These are phyloP conservation scores for Aeschynomene evenia DNA, from an alignment of 306 rosid genomes.

Conservation along the genomic window DNA sequence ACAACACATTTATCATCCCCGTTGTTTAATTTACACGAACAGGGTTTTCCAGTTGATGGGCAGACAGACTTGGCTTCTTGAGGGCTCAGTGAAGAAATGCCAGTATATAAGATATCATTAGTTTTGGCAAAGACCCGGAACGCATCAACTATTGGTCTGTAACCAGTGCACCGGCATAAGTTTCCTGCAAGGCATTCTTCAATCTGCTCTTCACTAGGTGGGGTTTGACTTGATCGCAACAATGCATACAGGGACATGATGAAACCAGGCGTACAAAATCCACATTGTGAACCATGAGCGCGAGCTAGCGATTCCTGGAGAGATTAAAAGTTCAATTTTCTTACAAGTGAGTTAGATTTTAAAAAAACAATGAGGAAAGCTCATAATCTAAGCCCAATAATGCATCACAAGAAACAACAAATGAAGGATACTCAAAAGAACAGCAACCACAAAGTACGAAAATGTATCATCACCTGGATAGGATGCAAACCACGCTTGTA, in stretches of 20 bases:
- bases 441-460: conserved; percentile 10
- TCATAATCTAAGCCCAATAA: conserved; percentile 5
- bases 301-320: conserved; percentile 83
- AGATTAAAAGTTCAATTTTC: conserved; percentile 14
- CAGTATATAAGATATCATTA: conserved; percentile 52
- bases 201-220: conserved; percentile 78
- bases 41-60: conserved; percentile 92
- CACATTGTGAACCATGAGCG: conserved; percentile 94
- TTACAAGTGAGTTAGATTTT: background rate
- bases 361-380: background rate
- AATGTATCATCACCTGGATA: conserved; percentile 62
- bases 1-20: conserved; percentile 40
- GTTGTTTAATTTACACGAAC: conserved; percentile 64
- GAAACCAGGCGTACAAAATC: conserved; percentile 96
- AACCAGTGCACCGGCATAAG: conserved; percentile 95
- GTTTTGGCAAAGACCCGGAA: conserved; percentile 90
- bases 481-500: conserved; percentile 85
- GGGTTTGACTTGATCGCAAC: conserved; percentile 73
- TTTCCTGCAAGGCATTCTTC: conserved; percentile 97
- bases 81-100: conserved; percentile 48
- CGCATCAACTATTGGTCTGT: conserved; percentile 93
- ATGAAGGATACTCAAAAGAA: conserved; percentile 1
- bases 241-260: conserved; percentile 87
- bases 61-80: conserved; percentile 59
- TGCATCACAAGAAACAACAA: conserved; percentile 18